Conservation (phyloP, 768 basidiomycete species). For the Sutorius australiensis region DNA sequence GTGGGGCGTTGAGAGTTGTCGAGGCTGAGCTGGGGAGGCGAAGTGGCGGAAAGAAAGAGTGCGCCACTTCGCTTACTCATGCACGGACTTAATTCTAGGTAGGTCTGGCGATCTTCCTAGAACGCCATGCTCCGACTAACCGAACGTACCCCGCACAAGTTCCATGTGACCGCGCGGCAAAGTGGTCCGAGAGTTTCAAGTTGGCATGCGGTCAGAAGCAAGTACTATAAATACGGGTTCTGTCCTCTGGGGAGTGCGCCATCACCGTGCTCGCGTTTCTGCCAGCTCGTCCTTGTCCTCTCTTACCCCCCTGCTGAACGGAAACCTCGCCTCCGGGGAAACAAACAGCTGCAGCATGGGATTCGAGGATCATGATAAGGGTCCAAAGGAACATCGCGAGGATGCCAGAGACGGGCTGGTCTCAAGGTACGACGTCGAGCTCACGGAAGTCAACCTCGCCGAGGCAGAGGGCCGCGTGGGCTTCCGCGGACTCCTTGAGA, state of each 20-base stretch:
- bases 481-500: slow-evolving; percentile 28
- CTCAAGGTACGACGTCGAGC: not conserved
- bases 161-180: not conserved
- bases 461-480: slow-evolving; percentile 22
- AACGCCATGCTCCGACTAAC: no score
- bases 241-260: not conserved
- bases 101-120: no score
- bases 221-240: slow-evolving; percentile 12
- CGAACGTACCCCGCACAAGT: no score
- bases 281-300: slow-evolving; percentile 19
- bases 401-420: not conserved
- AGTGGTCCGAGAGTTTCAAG: not conserved
- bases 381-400: slow-evolving; percentile 1
- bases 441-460: slow-evolving; percentile 10
- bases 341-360: slow-evolving; percentile 21
- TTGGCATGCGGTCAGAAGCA: no score
- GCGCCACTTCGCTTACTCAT: no score
- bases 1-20: no score
- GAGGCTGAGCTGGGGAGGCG: no score
- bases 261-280: slow-evolving; percentile 8
- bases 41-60: no score
- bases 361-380: not conserved
- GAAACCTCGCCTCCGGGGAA: not conserved
- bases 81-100: no score
- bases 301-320: slow-evolving; percentile 7